Base-by-base conservation (phyloP, 129 eudicot genomes). In the Mikania micrantha region DNA sequence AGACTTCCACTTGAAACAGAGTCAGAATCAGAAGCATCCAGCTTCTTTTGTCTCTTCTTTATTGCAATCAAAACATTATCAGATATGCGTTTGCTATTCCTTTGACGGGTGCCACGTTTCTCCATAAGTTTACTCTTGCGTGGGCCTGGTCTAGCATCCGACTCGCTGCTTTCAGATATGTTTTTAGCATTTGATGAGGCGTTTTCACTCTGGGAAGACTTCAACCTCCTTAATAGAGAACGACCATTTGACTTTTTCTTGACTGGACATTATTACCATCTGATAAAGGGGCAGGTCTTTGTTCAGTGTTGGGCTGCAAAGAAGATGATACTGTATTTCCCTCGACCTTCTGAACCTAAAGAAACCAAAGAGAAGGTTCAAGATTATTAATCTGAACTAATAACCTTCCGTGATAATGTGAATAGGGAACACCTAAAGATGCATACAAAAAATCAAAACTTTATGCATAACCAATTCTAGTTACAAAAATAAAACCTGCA, bases 161-260 rank as follows among this genome's bases (percentile, higher is more conserved):
- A 94, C 72, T 79, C 96, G 8, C 94, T 89, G 65, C 94, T 89
- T 71, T 89, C 96, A 57, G 85, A 78, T 49, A 82, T 41, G 73
- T 72, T 81, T 69, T 24, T 84, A 22, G 81, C 83, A 80, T 76
- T 83, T 78, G 92, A 86, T 44, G 96, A 84, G 52, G 83, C 86
- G 72, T 85, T 83, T 74, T 83, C 99, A 74, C 88, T 90, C 75
- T 75, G 88, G 53, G 68, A 66, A 57, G 87, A 72, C 66, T 87
- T 90, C 21, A 81, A 76, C 66, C 70, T 83, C 80, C 78, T 66
- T 60, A 80, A 58, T 41, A 74, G 42, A 57, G 91, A 75, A 67
- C 85, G 67, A 12, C 85, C 87, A 41, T 52, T 67, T 53, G 85
- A 45, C 60, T 83, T 77, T 62, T 71, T 81, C 69, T 76, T 81